Evolutionary conservation across 129 eudicot genomes (phyloP).

Genomic region (Deinandra increscens): DNA sequence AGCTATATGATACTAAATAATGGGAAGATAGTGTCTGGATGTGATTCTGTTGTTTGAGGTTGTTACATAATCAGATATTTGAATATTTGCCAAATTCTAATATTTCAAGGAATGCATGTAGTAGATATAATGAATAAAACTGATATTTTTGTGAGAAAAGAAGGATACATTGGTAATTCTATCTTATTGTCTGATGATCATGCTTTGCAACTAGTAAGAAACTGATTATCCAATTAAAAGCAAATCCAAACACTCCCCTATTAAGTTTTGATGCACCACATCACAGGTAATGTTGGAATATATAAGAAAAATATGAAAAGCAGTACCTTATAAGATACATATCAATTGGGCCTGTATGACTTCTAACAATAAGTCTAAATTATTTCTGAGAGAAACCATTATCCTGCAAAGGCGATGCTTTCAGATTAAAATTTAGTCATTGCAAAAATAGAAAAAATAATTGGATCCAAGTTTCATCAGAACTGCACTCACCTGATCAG

Average conservation of each 20-base stretch:
- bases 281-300: not conserved
- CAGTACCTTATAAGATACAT: constrained; percentile 63
- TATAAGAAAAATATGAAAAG: not conserved
- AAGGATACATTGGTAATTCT: not conserved
- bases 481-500: constrained; percentile 55
- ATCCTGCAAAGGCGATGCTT: constrained; percentile 43
- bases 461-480: constrained; percentile 7
- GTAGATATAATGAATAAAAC: not conserved
- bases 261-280: not conserved
- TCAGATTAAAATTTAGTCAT: not conserved
- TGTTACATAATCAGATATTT: not conserved
- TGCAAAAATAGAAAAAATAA: not conserved
- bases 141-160: not conserved
- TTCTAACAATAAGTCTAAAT: constrained; percentile 55
- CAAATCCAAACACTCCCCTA: not conserved
- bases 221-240: not conserved
- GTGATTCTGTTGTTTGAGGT: not conserved
- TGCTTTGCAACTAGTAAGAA: not conserved
- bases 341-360: constrained; percentile 66
- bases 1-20: not conserved
- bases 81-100: not conserved
- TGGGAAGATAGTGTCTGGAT: not conserved
- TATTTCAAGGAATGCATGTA: not conserved
- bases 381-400: constrained; percentile 40
- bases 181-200: not conserved